Percentiles rank a stretch among this genome's conserved stretches.
phyloP scores from a whole-genome alignment of 2,329 filamentous ascomycete genomes.

The Fusarium albidum region DNA sequence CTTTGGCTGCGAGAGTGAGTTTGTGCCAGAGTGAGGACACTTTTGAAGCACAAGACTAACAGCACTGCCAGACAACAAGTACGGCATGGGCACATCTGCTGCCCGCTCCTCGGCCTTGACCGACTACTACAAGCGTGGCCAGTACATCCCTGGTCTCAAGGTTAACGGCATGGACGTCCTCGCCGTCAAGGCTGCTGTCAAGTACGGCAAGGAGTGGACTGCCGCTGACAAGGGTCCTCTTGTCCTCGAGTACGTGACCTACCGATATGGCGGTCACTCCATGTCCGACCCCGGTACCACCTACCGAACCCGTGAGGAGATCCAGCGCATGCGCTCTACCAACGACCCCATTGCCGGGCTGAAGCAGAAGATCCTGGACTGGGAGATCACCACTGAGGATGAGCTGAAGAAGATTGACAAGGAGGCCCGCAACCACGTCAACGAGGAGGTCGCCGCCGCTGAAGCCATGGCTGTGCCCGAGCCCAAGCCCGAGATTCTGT shows the following conservation, averaged over 20 bases:
- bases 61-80: conserved; percentile 89
- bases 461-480: conserved; percentile 89
- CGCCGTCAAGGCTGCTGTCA: conserved; percentile 93
- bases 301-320: conserved; percentile 98
- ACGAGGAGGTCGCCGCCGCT: conserved; percentile 87
- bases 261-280: conserved; percentile 98
- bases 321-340: conserved; percentile 99
- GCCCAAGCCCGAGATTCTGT: conserved; percentile 81
- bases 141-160: conserved; percentile 99
- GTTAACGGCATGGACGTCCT: conserved; percentile 99
- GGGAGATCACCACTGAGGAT: conserved; percentile 89
- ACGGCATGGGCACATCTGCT: conserved; percentile 98
- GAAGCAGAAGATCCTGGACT: conserved; percentile 98
- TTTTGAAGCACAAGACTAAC: conserved; percentile 16
- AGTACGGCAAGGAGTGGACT: conserved; percentile 92
- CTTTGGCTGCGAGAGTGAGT: conserved; percentile 97
- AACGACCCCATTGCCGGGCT: conserved; percentile 98
- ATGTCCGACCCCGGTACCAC: conserved; percentile 99
- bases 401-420: conserved; percentile 98
- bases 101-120: conserved; percentile 93
- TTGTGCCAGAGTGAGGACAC: neutral
- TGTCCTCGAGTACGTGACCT: conserved; percentile 98
- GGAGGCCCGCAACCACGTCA: conserved; percentile 84
- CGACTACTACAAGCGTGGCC: conserved; percentile 99
- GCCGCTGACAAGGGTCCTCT: conserved; percentile 86